Conservation (phyloP, 192 early-diverging fungal genomes). For the Lunasporangiospora selenospora region DNA sequence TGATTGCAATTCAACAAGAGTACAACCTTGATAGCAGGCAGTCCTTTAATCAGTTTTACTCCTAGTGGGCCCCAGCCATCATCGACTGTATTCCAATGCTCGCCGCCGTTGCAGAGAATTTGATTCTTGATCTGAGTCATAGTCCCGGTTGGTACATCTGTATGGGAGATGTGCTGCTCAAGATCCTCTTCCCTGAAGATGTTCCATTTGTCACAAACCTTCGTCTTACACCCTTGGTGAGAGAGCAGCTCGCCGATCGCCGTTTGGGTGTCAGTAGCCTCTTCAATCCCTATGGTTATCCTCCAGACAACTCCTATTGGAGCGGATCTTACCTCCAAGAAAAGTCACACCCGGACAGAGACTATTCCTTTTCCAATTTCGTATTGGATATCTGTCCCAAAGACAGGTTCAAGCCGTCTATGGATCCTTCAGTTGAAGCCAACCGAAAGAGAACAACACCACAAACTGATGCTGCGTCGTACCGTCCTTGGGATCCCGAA, state of each 20-base stretch:
- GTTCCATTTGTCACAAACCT: slow-evolving; percentile 24
- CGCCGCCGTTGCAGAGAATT: slow-evolving; percentile 13
- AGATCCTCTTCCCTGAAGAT: slow-evolving; percentile 28
- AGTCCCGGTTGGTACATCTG: slow-evolving; percentile 25
- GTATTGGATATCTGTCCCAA: too few relatives aligned
- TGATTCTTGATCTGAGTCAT: slow-evolving; percentile 34
- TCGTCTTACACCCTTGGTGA: slow-evolving; percentile 11
- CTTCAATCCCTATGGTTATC: slow-evolving; percentile 21
- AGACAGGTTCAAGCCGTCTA: too few relatives aligned
- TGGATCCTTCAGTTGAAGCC: too few relatives aligned
- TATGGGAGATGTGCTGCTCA: slow-evolving; percentile 13
- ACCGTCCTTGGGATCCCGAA: slow-evolving; percentile 29
- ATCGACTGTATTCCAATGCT: too few relatives aligned
- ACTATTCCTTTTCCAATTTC: too few relatives aligned
- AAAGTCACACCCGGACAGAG: background rate
- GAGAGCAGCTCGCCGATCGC: slow-evolving; percentile 6
- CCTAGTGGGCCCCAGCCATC: too few relatives aligned
- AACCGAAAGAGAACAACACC: too few relatives aligned
- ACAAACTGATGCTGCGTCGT: background rate
- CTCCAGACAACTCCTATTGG: background rate
- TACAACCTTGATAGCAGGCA: too few relatives aligned
- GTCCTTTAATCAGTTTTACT: too few relatives aligned
- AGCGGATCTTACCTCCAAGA: background rate
- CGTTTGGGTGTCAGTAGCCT: slow-evolving; percentile 15
- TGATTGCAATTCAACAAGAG: slow-evolving; percentile 36